Conservation (phyloP, 768 basidiomycete genomes). For the Nidularia pulvinata region DNA sequence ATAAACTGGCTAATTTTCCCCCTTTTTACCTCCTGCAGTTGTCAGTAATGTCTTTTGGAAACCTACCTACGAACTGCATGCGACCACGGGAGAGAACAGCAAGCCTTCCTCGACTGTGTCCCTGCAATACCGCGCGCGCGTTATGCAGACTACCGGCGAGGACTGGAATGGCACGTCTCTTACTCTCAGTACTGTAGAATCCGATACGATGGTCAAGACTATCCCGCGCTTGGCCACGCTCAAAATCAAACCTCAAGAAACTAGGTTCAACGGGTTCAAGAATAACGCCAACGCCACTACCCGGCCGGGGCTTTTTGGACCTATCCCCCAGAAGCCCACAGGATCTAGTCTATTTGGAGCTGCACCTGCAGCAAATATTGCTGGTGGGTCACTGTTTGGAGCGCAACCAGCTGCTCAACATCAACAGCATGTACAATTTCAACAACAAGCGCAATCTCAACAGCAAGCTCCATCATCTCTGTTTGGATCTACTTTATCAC, state of each 20-base stretch:
- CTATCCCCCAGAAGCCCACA: too few relatives aligned
- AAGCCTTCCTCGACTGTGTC: constrained; percentile 40
- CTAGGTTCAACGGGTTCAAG: too few relatives aligned
- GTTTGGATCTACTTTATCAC: background rate
- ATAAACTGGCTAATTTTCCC: background rate
- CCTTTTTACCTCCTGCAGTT: constrained; percentile 26
- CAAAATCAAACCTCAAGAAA: constrained; percentile 16
- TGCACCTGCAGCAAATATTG: background rate
- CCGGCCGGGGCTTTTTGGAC: too few relatives aligned
- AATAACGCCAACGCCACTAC: too few relatives aligned
- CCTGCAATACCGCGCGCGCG: constrained; percentile 54
- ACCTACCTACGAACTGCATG: constrained; percentile 60
- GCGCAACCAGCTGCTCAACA: background rate
- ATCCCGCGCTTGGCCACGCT: constrained; percentile 30
- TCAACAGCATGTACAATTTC: constrained; percentile 7
- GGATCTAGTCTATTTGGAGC: background rate
- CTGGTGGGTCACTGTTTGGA: background rate
- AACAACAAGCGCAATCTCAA: constrained; percentile 12
- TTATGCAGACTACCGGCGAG: constrained; percentile 58
- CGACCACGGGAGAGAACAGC: constrained; percentile 36
- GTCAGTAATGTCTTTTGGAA: constrained; percentile 50
- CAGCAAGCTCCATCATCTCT: background rate
- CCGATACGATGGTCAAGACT: constrained; percentile 24
- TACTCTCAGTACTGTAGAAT: constrained; percentile 50
- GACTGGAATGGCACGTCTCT: constrained; percentile 53